Conservation (phyloP, 345 rosid species). For the Abelmoschus esculentus region DNA sequence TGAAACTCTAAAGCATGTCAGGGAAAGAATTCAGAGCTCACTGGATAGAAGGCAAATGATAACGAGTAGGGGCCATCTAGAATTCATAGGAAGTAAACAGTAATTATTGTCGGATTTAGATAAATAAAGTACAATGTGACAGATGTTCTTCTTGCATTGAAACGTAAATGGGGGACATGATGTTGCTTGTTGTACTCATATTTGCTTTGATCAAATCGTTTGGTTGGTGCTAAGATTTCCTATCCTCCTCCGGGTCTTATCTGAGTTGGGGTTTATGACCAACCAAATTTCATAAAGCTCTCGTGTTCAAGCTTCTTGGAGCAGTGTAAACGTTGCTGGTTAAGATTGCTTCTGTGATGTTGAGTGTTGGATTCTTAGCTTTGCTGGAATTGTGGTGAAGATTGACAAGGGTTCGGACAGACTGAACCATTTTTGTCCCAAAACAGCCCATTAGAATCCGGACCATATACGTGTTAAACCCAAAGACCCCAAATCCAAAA, state of each 20-base stretch:
- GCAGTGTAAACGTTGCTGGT: background rate
- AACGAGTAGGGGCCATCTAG: slow-evolving; percentile 27
- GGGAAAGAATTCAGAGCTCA: slow-evolving; percentile 29
- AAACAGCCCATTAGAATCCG: background rate
- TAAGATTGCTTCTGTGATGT: background rate
- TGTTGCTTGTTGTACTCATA: background rate
- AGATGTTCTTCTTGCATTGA: background rate
- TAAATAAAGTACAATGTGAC: slow-evolving; percentile 1
- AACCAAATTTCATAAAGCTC: too few relatives aligned
- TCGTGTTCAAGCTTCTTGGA: background rate
- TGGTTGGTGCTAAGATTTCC: background rate
- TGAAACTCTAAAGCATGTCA: slow-evolving; percentile 35
- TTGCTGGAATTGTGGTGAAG: background rate
- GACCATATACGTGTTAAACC: background rate
- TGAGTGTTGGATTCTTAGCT: background rate
- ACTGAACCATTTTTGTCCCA: background rate
- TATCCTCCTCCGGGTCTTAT: background rate
- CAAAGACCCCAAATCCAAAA: too few relatives aligned
- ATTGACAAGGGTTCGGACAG: background rate
- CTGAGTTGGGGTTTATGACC: background rate
- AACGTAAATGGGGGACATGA: background rate
- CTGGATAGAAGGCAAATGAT: slow-evolving; percentile 31
- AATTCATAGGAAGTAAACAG: slow-evolving; percentile 13
- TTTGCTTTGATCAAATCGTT: background rate
- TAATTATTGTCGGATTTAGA: slow-evolving; percentile 3